phyloP scores from a whole-genome alignment of 78 protist species.

The Acrasis kona region DNA sequence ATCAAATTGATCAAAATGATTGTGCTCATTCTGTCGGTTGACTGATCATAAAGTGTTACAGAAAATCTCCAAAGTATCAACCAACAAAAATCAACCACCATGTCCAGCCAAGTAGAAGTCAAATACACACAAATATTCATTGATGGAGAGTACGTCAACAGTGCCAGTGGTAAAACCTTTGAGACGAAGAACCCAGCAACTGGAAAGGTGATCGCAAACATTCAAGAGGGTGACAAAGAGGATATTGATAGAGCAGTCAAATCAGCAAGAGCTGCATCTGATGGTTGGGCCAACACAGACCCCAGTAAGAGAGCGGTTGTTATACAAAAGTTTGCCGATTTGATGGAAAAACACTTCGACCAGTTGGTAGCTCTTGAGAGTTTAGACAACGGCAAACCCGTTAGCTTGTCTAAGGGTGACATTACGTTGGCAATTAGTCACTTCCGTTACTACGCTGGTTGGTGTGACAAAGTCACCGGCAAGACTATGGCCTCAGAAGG shows the following conservation, averaged over 20 bases:
- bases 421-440: conserved; percentile 17
- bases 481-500: conserved; percentile 23
- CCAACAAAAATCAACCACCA: too few relatives aligned
- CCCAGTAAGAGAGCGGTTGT: too few relatives aligned
- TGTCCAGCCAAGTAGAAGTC: too few relatives aligned
- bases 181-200: conserved; percentile 36
- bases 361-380: conserved; percentile 37
- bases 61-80: too few relatives aligned
- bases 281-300: too few relatives aligned
- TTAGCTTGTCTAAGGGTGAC: conserved; percentile 1
- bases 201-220: conserved; percentile 23
- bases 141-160: conserved; percentile 32
- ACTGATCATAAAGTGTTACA: too few relatives aligned
- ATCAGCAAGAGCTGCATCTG: conserved; percentile 47
- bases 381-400: conserved; percentile 52
- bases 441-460: conserved; percentile 65
- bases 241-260: conserved; percentile 59
- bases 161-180: conserved; percentile 28
- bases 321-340: conserved; percentile 53
- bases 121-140: conserved; percentile 55
- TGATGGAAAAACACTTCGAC: conserved; percentile 37
- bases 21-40: too few relatives aligned
- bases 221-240: conserved; percentile 23
- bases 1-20: too few relatives aligned
- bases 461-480: conserved; percentile 58